phyloP scores from a whole-genome alignment of 768 basidiomycete genomes.

The Mycena indigotica region DNA sequence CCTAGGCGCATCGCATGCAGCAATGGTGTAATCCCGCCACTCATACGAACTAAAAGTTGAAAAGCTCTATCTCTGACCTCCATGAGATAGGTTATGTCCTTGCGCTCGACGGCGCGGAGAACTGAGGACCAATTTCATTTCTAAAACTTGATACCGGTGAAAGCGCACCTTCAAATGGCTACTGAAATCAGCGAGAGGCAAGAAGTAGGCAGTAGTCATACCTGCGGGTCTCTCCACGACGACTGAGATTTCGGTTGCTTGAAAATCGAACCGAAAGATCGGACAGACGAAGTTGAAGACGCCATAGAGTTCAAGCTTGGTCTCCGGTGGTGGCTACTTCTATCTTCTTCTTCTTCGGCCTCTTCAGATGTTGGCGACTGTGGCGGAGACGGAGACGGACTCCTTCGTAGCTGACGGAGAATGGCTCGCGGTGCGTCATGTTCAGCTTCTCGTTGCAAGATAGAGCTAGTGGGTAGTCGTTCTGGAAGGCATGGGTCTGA shows the following conservation, averaged over 20 bases:
- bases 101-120: slow-evolving; percentile 81
- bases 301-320: slow-evolving; percentile 25
- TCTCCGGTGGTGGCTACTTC: slow-evolving; percentile 24
- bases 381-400: slow-evolving; percentile 39
- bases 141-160: background rate
- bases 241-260: slow-evolving; percentile 14
- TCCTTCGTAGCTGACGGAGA: slow-evolving; percentile 53
- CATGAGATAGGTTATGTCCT: slow-evolving; percentile 82
- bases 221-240: slow-evolving; percentile 59
- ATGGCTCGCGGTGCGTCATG: slow-evolving; percentile 58
- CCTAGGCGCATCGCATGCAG: slow-evolving; percentile 89
- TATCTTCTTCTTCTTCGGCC: slow-evolving; percentile 18
- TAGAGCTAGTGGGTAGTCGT: slow-evolving; percentile 66
- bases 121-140: slow-evolving; percentile 40
- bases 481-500: slow-evolving; percentile 65
- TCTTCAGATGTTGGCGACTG: slow-evolving; percentile 23
- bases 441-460: slow-evolving; percentile 73
- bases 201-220: slow-evolving; percentile 23
- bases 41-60: slow-evolving; percentile 81
- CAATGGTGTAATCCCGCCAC: slow-evolving; percentile 84
- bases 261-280: slow-evolving; percentile 30
- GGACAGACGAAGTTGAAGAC: slow-evolving; percentile 36
- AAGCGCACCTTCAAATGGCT: slow-evolving; percentile 9
- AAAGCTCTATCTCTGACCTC: slow-evolving; percentile 81
- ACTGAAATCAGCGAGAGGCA: background rate